phyloP scores from a whole-genome alignment of 495 filamentous ascomycete species.

The Chaetomium fimeti region DNA sequence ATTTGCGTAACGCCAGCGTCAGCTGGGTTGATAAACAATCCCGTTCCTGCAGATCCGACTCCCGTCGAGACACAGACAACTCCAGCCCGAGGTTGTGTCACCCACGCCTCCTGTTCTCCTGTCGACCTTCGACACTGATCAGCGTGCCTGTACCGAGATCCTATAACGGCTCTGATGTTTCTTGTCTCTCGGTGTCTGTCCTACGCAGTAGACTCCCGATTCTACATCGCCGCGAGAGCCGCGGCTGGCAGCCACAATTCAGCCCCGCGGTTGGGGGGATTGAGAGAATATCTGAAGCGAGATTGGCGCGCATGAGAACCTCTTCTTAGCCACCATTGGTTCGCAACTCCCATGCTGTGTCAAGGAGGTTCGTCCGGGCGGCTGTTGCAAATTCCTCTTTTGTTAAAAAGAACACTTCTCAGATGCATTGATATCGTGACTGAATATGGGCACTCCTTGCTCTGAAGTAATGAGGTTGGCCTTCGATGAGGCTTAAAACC shows the following conservation, averaged over 20 bases:
- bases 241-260: conserved; percentile 3
- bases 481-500: conserved; percentile 22
- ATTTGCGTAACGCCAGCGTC: conserved; percentile 34
- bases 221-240: background rate
- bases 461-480: background rate
- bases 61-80: background rate
- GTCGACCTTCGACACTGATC: background rate
- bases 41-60: conserved; percentile 33
- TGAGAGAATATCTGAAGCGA: conserved; percentile 9
- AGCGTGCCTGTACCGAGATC: background rate
- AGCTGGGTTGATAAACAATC: background rate
- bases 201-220: too few relatives aligned
- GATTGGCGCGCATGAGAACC: conserved; percentile 7
- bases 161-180: background rate
- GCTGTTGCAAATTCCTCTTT: conserved; percentile 10
- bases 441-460: background rate
- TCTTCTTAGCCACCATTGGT: conserved; percentile 1
- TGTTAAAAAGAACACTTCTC: background rate
- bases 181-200: too few relatives aligned
- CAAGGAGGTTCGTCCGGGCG: too few relatives aligned
- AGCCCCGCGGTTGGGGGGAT: conserved; percentile 4
- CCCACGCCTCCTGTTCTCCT: background rate
- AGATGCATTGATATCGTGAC: background rate
- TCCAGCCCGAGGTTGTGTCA: background rate
- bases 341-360: background rate